These are phyloP conservation scores for Pleurotus platypus DNA, from an alignment of 768 basidiomycete species.

Conservation along the genomic window DNA sequence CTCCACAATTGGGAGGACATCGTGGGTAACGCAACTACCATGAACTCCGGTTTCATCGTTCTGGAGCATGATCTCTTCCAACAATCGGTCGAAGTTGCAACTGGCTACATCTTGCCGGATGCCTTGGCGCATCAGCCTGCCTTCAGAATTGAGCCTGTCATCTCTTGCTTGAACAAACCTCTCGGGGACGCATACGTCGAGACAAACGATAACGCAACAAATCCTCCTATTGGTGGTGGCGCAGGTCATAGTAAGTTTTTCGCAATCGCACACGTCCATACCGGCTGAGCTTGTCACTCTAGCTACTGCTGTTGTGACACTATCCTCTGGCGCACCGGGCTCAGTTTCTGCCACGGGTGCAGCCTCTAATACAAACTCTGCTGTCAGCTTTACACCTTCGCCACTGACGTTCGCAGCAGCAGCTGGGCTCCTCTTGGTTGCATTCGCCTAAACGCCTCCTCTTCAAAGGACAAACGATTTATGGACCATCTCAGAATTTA, in stretches of 20 bases:
- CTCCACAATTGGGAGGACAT: conserved; percentile 73
- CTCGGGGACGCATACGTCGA: conserved; percentile 74
- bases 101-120: conserved; percentile 82
- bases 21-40: conserved; percentile 52
- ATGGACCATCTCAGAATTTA: too few relatives aligned
- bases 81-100: conserved; percentile 81
- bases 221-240: conserved; percentile 39
- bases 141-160: conserved; percentile 71
- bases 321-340: conserved; percentile 31
- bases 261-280: neutral
- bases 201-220: conserved; percentile 68
- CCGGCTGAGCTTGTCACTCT: neutral
- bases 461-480: too few relatives aligned
- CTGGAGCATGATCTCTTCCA: conserved; percentile 86
- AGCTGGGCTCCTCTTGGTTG: neutral
- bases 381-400: neutral
- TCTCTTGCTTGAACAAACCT: conserved; percentile 58
- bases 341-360: conserved; percentile 25
- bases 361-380: neutral
- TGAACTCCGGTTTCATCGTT: conserved; percentile 82
- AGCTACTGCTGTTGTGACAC: conserved; percentile 16
- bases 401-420: neutral
- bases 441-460: neutral
- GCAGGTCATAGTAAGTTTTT: neutral
- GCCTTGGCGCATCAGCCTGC: conserved; percentile 62